Conservation (phyloP, 257 asterid species). For the Linaria vulgaris region DNA sequence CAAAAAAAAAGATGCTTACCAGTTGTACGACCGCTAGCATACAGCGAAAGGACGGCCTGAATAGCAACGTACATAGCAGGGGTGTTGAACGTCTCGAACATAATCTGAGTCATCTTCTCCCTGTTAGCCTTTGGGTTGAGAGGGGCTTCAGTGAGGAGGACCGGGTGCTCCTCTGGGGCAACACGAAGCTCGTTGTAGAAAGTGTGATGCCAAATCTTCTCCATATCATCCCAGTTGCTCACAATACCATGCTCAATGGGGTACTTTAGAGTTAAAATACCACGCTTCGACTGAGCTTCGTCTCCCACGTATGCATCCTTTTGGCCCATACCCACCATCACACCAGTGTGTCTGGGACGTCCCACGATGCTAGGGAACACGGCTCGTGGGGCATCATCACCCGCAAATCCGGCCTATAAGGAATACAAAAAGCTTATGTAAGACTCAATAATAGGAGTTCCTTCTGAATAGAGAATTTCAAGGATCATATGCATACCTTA, state of each 20-base stretch:
- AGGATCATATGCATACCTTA: conserved; percentile 38
- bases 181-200: conserved; percentile 93
- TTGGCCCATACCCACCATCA: conserved; percentile 97
- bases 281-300: conserved; percentile 89
- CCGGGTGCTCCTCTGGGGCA: conserved; percentile 94
- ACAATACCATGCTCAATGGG: conserved; percentile 95
- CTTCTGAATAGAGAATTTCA: conserved; percentile 8
- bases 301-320: conserved; percentile 93
- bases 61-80: conserved; percentile 97
- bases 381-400: conserved; percentile 96
- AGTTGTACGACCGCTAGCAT: conserved; percentile 95
- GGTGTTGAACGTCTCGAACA: conserved; percentile 92
- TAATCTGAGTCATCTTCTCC: conserved; percentile 93
- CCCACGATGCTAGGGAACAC: conserved; percentile 93
- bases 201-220: conserved; percentile 96
- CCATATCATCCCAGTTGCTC: conserved; percentile 97
- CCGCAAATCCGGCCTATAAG: conserved; percentile 88
- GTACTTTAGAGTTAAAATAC: conserved; percentile 81
- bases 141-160: conserved; percentile 86
- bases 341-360: conserved; percentile 93
- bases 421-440: conserved; percentile 17
- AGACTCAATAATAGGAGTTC: conserved; percentile 5
- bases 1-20: conserved; percentile 44
- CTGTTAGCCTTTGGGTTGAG: conserved; percentile 94
- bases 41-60: conserved; percentile 90